Percentiles rank a stretch among this genome's conserved stretches.
phyloP scores from a whole-genome alignment of 2,329 filamentous ascomycete genomes.

The Colletotrichum sp. region DNA sequence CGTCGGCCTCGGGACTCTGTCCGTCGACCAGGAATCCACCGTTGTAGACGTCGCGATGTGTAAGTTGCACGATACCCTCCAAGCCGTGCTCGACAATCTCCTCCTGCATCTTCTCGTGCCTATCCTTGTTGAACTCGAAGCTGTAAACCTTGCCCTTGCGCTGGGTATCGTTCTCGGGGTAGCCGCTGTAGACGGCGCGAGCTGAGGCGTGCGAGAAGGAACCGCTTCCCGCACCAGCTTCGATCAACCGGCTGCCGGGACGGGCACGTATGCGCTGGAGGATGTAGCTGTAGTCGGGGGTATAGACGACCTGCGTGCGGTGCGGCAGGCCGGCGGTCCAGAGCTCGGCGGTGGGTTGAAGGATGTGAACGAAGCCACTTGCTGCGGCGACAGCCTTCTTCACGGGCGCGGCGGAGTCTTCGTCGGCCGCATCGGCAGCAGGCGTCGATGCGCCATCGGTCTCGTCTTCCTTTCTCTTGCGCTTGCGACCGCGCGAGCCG shows the following conservation, averaged over 20 bases:
- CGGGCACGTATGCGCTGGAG: conserved; percentile 76
- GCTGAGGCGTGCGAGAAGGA: conserved; percentile 83
- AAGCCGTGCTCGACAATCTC: conserved; percentile 75
- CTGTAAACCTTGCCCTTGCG: conserved; percentile 76
- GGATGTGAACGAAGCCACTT: conserved; percentile 78
- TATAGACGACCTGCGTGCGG: conserved; percentile 86
- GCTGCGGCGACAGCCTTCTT: conserved; percentile 59
- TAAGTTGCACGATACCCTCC: conserved; percentile 70
- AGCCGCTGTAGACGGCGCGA: conserved; percentile 77
- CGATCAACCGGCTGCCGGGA: conserved; percentile 76
- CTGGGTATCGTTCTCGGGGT: conserved; percentile 50
- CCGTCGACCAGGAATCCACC: conserved; percentile 72
- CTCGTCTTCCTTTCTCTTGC: conserved; percentile 56
- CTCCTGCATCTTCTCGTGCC: conserved; percentile 70
- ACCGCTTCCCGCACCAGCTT: conserved; percentile 82
- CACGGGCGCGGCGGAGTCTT: conserved; percentile 33
- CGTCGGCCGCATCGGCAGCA: conserved; percentile 35
- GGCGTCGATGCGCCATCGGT: conserved; percentile 21
- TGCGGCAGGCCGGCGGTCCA: conserved; percentile 84
- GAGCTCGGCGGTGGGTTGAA: conserved; percentile 80
- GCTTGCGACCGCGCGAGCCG: conserved; percentile 80
- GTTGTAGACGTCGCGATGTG: conserved; percentile 80
- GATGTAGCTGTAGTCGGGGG: conserved; percentile 85
- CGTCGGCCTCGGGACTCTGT: conserved; percentile 67
- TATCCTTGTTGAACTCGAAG: conserved; percentile 80